Evolutionary conservation across 2,329 filamentous ascomycete genomes (phyloP).

Genomic region (Cyphellophora europaea): DNA sequence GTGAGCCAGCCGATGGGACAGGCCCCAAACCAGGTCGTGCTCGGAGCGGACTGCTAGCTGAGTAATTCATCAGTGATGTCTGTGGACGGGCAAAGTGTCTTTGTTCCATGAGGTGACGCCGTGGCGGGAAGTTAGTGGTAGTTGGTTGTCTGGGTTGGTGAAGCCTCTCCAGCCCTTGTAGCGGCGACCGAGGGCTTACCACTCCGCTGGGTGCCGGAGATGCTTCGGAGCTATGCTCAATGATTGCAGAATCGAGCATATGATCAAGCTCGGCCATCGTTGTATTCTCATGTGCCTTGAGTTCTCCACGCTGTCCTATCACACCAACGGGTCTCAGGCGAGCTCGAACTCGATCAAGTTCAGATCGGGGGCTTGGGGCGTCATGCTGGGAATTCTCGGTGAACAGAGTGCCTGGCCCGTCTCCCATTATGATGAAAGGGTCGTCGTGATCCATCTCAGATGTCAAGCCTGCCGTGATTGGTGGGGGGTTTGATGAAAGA

Average conservation of each 20-base stretch:
- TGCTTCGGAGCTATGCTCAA: conserved; percentile 1
- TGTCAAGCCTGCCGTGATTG: too few relatives aligned
- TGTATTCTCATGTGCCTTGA: conserved; percentile 1
- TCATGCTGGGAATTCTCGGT: conserved; percentile 11
- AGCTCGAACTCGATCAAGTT: conserved; percentile 13
- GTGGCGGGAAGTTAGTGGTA: too few relatives aligned
- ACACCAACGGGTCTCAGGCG: conserved; percentile 10
- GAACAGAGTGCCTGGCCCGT: conserved; percentile 1
- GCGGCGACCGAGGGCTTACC: too few relatives aligned
- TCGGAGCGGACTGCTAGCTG: not conserved
- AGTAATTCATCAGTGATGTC: not conserved
- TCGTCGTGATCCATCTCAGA: too few relatives aligned
- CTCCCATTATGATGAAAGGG: not conserved
- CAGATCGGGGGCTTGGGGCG: conserved; percentile 5
- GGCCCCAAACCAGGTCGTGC: too few relatives aligned
- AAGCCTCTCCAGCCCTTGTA: too few relatives aligned
- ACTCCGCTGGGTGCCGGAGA: too few relatives aligned
- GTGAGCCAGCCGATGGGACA: too few relatives aligned
- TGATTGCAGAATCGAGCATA: conserved; percentile 19
- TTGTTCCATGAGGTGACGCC: too few relatives aligned
- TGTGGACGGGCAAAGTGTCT: not conserved
- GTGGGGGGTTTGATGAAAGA: too few relatives aligned
- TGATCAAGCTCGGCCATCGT: conserved; percentile 16
- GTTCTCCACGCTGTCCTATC: conserved; percentile 3
- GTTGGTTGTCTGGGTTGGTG: too few relatives aligned